Evolutionary conservation across 2,329 filamentous ascomycete genomes (phyloP).

Genomic region (Daldinia eschscholtzii): DNA sequence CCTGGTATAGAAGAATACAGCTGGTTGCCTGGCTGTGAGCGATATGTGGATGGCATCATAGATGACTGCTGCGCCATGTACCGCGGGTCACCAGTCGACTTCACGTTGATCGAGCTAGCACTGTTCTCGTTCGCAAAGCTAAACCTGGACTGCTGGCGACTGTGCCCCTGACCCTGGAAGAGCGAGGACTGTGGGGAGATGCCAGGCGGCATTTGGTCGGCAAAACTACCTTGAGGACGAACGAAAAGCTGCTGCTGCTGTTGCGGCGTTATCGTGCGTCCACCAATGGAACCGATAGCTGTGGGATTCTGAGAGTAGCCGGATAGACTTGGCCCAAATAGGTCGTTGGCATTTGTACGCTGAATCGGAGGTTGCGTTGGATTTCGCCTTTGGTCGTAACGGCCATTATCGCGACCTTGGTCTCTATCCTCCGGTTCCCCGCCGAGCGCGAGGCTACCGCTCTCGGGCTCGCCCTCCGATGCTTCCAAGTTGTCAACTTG

Average conservation of each 20-base stretch:
- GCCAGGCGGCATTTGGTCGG: constrained; percentile 71
- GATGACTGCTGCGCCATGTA: constrained; percentile 86
- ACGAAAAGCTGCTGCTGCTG: constrained; percentile 80
- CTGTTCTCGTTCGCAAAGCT: constrained; percentile 85
- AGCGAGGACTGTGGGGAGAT: constrained; percentile 65
- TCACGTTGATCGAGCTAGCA: constrained; percentile 73
- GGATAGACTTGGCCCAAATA: constrained; percentile 68
- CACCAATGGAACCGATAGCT: constrained; percentile 70
- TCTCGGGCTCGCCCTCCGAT: constrained; percentile 82
- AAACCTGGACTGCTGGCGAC: constrained; percentile 86
- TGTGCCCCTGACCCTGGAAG: constrained; percentile 76
- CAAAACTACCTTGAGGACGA: constrained; percentile 71
- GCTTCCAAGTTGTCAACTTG: constrained; percentile 59
- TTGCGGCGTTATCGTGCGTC: constrained; percentile 82
- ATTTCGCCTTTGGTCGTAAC: constrained; percentile 70
- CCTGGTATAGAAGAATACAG: constrained; percentile 91
- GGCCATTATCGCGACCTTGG: constrained; percentile 62
- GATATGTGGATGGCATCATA: constrained; percentile 81
- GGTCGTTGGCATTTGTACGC: constrained; percentile 66
- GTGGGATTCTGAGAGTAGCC: constrained; percentile 63
- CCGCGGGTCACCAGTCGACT: constrained; percentile 82
- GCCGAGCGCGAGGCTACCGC: constrained; percentile 86
- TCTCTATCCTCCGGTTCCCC: constrained; percentile 91
- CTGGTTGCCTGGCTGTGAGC: constrained; percentile 72
- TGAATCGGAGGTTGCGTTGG: constrained; percentile 84